Evolutionary conservation across 2,329 filamentous ascomycete genomes (phyloP).

Genomic region (Davidsoniella neocaledoniae): DNA sequence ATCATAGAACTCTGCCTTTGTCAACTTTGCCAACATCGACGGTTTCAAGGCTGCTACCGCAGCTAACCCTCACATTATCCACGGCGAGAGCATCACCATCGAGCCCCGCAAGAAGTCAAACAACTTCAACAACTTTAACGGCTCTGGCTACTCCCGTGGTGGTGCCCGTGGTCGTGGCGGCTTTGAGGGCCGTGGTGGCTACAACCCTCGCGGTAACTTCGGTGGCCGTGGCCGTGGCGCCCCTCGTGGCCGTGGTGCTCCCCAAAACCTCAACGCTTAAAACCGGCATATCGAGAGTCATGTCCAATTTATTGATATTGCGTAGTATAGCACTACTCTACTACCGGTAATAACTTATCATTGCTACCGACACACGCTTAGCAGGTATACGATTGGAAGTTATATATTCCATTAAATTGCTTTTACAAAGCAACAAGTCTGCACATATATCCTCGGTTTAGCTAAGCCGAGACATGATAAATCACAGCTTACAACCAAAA

Average conservation of each 20-base stretch:
- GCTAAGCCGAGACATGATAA: too few relatives aligned
- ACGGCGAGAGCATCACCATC: slow-evolving; percentile 65
- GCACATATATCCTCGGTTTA: too few relatives aligned
- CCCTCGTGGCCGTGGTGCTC: slow-evolving; percentile 45
- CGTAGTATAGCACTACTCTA: too few relatives aligned
- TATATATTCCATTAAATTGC: too few relatives aligned
- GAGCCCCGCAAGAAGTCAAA: slow-evolving; percentile 73
- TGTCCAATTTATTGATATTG: too few relatives aligned
- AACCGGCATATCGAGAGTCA: neutral
- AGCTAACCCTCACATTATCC: slow-evolving; percentile 74
- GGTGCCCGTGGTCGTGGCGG: slow-evolving; percentile 49
- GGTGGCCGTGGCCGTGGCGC: slow-evolving; percentile 49
- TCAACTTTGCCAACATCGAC: slow-evolving; percentile 70
- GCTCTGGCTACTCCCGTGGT: slow-evolving; percentile 39
- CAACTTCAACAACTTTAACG: slow-evolving; percentile 54
- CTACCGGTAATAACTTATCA: too few relatives aligned
- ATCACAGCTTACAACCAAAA: too few relatives aligned
- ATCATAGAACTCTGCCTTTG: slow-evolving; percentile 79
- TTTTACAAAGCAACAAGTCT: too few relatives aligned
- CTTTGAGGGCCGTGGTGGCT: slow-evolving; percentile 45
- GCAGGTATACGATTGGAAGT: too few relatives aligned
- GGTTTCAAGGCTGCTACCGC: slow-evolving; percentile 70
- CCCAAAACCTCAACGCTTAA: slow-evolving; percentile 36
- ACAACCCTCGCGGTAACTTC: slow-evolving; percentile 43
- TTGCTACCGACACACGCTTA: too few relatives aligned